A percentile compares a stretch with the other conserved stretches of the same genome.
Evolutionary conservation across 2,329 filamentous ascomycete species (phyloP).

Genomic region (Fusarium sp.): DNA sequence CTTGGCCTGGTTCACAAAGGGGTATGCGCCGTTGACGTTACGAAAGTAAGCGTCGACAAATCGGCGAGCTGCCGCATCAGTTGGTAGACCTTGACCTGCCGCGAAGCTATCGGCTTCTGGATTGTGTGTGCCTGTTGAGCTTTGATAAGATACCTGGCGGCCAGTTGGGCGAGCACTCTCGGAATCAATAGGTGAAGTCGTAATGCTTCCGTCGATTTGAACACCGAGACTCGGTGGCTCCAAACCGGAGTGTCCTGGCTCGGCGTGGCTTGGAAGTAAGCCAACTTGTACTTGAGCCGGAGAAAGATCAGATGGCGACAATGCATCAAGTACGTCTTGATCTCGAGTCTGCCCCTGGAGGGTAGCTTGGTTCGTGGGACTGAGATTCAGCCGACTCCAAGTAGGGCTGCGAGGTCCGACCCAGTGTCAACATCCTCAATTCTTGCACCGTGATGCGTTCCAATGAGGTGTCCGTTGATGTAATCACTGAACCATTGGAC

Average conservation of each 20-base stretch:
- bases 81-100: neutral
- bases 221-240: neutral
- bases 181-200: neutral
- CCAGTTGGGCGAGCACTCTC: neutral
- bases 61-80: slow-evolving; percentile 34
- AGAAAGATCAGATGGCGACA: neutral
- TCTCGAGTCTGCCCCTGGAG: neutral
- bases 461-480: slow-evolving; percentile 47
- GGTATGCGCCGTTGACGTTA: slow-evolving; percentile 56
- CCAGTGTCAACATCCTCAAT: slow-evolving; percentile 50
- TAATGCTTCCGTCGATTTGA: neutral
- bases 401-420: slow-evolving; percentile 32
- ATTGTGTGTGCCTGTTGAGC: neutral
- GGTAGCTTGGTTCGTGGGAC: neutral
- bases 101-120: neutral
- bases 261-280: neutral
- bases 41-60: slow-evolving; percentile 57
- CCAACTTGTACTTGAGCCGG: neutral
- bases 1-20: slow-evolving; percentile 52
- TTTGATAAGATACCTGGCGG: neutral
- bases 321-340: neutral
- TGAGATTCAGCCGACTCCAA: neutral
- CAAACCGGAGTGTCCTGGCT: neutral
- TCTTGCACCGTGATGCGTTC: neutral
- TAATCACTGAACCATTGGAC: slow-evolving; percentile 30